These are phyloP conservation scores for Haematococcus lacustris DNA, from an alignment of 139 green algal genomes.

Conservation along the genomic window DNA sequence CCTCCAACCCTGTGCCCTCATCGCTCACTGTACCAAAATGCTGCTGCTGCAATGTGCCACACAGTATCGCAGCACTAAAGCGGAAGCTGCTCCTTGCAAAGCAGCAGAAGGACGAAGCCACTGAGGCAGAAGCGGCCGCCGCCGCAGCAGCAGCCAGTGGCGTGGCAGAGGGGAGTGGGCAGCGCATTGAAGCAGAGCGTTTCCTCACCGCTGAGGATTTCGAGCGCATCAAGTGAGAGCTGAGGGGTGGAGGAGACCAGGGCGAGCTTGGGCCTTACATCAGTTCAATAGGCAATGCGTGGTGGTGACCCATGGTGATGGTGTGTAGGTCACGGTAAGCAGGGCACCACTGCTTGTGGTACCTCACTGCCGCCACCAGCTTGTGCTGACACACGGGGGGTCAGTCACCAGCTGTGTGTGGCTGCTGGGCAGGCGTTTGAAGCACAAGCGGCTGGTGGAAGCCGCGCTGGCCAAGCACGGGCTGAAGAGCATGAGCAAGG, in stretches of 20 bases:
- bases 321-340: too few relatives aligned
- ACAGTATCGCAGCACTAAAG: neutral
- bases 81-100: conserved; percentile 36
- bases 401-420: neutral
- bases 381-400: too few relatives aligned
- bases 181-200: conserved; percentile 60
- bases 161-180: too few relatives aligned
- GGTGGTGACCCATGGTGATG: too few relatives aligned
- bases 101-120: conserved; percentile 5
- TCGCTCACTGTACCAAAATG: too few relatives aligned
- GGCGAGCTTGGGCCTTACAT: too few relatives aligned
- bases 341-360: too few relatives aligned
- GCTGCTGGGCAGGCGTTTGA: conserved; percentile 19
- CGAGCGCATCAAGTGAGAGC: conserved; percentile 58
- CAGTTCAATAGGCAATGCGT: too few relatives aligned
- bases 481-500: conserved; percentile 59
- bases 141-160: neutral
- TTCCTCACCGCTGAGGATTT: conserved; percentile 86
- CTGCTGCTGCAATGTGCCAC: too few relatives aligned
- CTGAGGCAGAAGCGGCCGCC: neutral
- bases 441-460: conserved; percentile 55
- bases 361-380: too few relatives aligned
- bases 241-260: too few relatives aligned
- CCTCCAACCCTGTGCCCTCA: too few relatives aligned
- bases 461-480: conserved; percentile 72